These are phyloP conservation scores for Yarrowia divulgata DNA, from an alignment of 805 yeast species.

Conservation along the genomic window DNA sequence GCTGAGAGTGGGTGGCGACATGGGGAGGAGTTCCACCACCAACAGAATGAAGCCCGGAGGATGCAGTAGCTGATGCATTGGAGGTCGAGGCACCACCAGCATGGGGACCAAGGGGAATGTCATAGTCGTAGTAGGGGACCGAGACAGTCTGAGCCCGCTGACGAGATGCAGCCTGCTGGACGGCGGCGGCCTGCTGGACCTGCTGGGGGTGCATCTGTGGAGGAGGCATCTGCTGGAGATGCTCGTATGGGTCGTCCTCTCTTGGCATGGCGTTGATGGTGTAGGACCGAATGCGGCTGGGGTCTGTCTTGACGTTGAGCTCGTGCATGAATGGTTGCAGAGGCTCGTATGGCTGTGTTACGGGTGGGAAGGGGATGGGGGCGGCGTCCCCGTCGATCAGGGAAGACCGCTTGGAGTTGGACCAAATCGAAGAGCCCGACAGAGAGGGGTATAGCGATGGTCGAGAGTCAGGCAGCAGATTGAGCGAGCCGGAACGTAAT, in stretches of 20 bases:
- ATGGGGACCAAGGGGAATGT: slow-evolving; percentile 23
- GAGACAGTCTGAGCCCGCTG: slow-evolving; percentile 34
- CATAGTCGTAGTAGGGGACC: slow-evolving; percentile 32
- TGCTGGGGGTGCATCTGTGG: slow-evolving; percentile 39
- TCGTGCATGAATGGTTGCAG: slow-evolving; percentile 48
- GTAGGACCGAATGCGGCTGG: slow-evolving; percentile 48
- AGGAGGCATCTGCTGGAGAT: slow-evolving; percentile 28
- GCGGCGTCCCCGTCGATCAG: slow-evolving; percentile 41
- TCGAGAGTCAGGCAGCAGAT: slow-evolving; percentile 45
- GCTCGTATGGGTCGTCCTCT: slow-evolving; percentile 35
- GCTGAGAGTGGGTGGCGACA: slow-evolving; percentile 8
- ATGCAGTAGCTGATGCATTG: slow-evolving; percentile 25
- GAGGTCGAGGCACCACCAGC: slow-evolving; percentile 8
- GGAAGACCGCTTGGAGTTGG: slow-evolving; percentile 40
- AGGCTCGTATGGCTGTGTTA: slow-evolving; percentile 45
- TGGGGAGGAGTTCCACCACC: slow-evolving; percentile 28
- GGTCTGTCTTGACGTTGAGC: slow-evolving; percentile 49
- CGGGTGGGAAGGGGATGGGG: slow-evolving; percentile 44
- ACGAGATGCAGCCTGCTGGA: slow-evolving; percentile 26
- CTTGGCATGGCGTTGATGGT: slow-evolving; percentile 45
- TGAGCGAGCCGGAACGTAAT: slow-evolving; percentile 46
- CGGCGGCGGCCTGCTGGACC: slow-evolving; percentile 33
- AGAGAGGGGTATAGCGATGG: slow-evolving; percentile 44
- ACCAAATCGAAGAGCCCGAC: slow-evolving; percentile 47
- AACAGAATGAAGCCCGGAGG: slow-evolving; percentile 20